phyloP scores from a whole-genome alignment of 139 green algal species.

The Picochlorum costavermella region DNA sequence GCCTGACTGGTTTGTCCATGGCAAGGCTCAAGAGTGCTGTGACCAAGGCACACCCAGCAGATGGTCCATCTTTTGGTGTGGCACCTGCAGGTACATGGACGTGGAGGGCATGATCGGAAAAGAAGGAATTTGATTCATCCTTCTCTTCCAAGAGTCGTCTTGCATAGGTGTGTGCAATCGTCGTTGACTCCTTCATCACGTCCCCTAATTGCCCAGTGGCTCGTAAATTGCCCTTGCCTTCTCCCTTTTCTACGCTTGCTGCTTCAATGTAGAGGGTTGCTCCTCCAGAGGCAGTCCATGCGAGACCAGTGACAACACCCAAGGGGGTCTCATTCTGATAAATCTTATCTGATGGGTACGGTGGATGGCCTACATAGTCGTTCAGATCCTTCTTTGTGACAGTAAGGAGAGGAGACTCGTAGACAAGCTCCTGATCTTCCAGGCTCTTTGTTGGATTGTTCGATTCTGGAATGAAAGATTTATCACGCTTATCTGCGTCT shows the following conservation, averaged over 20 bases:
- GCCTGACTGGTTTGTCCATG: constrained; percentile 52
- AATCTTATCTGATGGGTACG: constrained; percentile 78
- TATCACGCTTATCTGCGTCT: neutral
- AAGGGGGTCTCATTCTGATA: constrained; percentile 67
- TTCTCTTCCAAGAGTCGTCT: constrained; percentile 42
- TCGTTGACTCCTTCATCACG: constrained; percentile 88
- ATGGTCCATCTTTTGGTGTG: constrained; percentile 91
- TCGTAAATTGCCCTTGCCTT: constrained; percentile 49
- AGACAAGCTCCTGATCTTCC: neutral
- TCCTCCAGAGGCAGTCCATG: constrained; percentile 94
- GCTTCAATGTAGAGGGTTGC: constrained; percentile 87
- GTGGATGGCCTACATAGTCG: constrained; percentile 83
- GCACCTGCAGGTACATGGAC: constrained; percentile 89
- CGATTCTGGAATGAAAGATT: neutral
- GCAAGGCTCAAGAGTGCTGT: constrained; percentile 89
- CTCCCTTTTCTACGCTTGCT: constrained; percentile 53
- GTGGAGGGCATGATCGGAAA: constrained; percentile 62
- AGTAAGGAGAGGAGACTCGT: constrained; percentile 39
- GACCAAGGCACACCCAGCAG: constrained; percentile 82
- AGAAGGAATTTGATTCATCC: constrained; percentile 31
- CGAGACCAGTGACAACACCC: constrained; percentile 92
- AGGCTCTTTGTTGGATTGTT: neutral
- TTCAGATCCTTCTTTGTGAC: constrained; percentile 54
- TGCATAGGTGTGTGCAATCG: constrained; percentile 88
- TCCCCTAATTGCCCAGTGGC: constrained; percentile 83